Evolutionary conservation across 2,329 filamentous ascomycete species (phyloP).

Genomic region (Bipolaris bicolor): DNA sequence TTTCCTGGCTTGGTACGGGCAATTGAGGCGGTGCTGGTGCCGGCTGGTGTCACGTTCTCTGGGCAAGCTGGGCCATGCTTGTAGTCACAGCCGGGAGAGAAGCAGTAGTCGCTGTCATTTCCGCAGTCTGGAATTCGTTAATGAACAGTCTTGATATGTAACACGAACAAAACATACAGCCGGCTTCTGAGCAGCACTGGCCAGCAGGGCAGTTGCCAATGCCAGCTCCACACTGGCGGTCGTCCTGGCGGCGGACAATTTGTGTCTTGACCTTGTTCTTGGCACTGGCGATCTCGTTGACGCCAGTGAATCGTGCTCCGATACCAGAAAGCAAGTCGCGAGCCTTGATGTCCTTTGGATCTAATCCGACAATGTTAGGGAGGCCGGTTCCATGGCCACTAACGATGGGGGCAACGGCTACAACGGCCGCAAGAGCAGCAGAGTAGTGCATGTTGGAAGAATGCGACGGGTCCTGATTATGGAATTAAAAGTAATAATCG

Average conservation of each 20-base stretch:
- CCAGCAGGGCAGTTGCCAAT: slow-evolving; percentile 42
- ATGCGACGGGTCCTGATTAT: slow-evolving; percentile 30
- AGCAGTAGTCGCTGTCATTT: slow-evolving; percentile 62
- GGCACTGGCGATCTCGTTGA: slow-evolving; percentile 22
- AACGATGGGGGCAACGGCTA: slow-evolving; percentile 38
- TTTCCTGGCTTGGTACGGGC: slow-evolving; percentile 60
- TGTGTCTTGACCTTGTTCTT: slow-evolving; percentile 21
- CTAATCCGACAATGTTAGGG: slow-evolving; percentile 44
- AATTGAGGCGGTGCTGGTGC: slow-evolving; percentile 61
- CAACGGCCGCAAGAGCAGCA: slow-evolving; percentile 37
- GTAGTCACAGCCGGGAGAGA: slow-evolving; percentile 67
- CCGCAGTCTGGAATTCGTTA: slow-evolving; percentile 56
- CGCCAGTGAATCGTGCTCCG: slow-evolving; percentile 33
- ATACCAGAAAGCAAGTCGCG: slow-evolving; percentile 40
- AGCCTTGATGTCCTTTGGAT: slow-evolving; percentile 45
- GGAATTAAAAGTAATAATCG: slow-evolving; percentile 25
- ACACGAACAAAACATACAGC: slow-evolving; percentile 29
- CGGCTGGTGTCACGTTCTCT: slow-evolving; percentile 61
- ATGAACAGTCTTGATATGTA: background rate
- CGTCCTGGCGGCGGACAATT: slow-evolving; percentile 38
- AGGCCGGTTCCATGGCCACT: slow-evolving; percentile 39
- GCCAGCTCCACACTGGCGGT: slow-evolving; percentile 42
- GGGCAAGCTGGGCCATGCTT: slow-evolving; percentile 67
- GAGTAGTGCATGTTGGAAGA: slow-evolving; percentile 42
- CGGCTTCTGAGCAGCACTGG: slow-evolving; percentile 44